Percentiles rank a stretch among this genome's conserved stretches.
These are phyloP conservation scores for Xylariales sp. DNA, from an alignment of 2,329 filamentous ascomycete genomes.

Conservation along the genomic window DNA sequence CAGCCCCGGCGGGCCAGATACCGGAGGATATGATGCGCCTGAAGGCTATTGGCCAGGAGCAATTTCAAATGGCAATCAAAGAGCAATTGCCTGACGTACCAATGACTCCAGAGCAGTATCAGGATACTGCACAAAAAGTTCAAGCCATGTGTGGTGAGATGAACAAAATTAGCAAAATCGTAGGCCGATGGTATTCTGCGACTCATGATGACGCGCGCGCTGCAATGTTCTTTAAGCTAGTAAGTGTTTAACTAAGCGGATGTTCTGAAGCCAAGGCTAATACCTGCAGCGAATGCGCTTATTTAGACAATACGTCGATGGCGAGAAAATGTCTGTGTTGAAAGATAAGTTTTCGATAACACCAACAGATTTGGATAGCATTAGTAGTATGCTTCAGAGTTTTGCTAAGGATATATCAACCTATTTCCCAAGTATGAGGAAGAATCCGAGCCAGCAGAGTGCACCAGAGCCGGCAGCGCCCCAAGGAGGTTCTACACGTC, in stretches of 20 bases:
- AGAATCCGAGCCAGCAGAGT: conserved; percentile 48
- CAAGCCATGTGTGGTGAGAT: conserved; percentile 56
- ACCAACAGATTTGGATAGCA: conserved; percentile 63
- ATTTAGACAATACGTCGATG: conserved; percentile 64
- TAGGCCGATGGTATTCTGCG: conserved; percentile 61
- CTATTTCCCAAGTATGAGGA: conserved; percentile 43
- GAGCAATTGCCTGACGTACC: conserved; percentile 59
- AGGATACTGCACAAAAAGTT: conserved; percentile 59
- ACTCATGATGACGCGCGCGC: conserved; percentile 63
- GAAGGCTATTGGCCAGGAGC: conserved; percentile 49
- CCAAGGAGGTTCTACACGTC: conserved; percentile 46
- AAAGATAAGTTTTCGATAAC: conserved; percentile 65
- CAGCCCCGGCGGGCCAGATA: conserved; percentile 12
- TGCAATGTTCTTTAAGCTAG: conserved; percentile 64
- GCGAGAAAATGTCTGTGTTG: conserved; percentile 57
- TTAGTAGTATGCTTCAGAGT: conserved; percentile 59
- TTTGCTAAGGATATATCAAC: conserved; percentile 62
- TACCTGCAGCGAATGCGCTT: conserved; percentile 63
- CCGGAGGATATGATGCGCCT: conserved; percentile 55
- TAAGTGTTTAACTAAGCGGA: conserved; percentile 51
- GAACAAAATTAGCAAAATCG: conserved; percentile 56
- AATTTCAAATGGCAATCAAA: conserved; percentile 51
- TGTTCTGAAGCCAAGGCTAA: conserved; percentile 49
- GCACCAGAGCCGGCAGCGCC: conserved; percentile 39
- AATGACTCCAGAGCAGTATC: conserved; percentile 59